These are phyloP conservation scores for Picochlorum costavermella DNA, from an alignment of 139 green algal species.

Conservation along the genomic window DNA sequence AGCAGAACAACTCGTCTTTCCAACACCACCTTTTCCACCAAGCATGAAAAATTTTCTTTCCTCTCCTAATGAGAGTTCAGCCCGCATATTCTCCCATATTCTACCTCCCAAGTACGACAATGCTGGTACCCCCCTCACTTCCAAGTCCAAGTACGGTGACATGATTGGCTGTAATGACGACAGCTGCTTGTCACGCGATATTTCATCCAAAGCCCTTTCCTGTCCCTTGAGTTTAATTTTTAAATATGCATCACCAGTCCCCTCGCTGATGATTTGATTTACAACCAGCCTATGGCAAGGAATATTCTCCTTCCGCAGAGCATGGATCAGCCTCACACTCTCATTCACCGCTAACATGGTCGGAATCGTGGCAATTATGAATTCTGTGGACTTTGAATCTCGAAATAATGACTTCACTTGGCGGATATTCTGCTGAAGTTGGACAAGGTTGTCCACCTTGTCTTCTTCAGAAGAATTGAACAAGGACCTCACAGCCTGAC, in stretches of 20 bases:
- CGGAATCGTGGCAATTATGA: constrained; percentile 97
- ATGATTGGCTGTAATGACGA: constrained; percentile 52
- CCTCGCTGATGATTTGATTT: constrained; percentile 74
- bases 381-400: constrained; percentile 82
- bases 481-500: constrained; percentile 45
- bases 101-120: constrained; percentile 74
- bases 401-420: constrained; percentile 80
- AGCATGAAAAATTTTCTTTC: constrained; percentile 64
- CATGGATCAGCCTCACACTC: constrained; percentile 53
- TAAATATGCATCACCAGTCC: constrained; percentile 57
- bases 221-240: constrained; percentile 82
- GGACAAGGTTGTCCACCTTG: constrained; percentile 60
- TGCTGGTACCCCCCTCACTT: constrained; percentile 85
- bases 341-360: constrained; percentile 91
- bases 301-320: constrained; percentile 74
- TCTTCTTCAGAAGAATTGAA: constrained; percentile 56
- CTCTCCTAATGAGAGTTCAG: constrained; percentile 10
- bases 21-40: constrained; percentile 95
- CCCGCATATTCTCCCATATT: constrained; percentile 49
- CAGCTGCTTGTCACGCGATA: constrained; percentile 54
- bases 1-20: constrained; percentile 86
- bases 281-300: constrained; percentile 89
- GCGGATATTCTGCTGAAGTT: constrained; percentile 42
- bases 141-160: constrained; percentile 86
- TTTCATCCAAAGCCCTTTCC: constrained; percentile 60